Percentiles rank a stretch among this genome's conserved stretches.
Evolutionary conservation across 179 eudicot species (phyloP).

Genomic region (Pouteria campechiana): DNA sequence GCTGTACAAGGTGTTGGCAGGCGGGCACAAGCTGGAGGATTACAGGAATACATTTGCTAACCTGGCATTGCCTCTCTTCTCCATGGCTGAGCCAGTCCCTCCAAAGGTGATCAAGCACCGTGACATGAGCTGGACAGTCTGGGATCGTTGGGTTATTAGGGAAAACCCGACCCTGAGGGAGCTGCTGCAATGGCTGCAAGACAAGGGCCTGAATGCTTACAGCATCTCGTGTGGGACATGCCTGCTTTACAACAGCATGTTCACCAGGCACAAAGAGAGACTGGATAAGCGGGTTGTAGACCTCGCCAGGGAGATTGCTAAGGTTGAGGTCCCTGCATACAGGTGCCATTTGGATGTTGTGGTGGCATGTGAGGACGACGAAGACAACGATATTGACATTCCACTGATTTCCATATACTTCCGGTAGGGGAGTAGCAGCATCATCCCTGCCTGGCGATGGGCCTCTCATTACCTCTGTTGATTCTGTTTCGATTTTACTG

Average conservation of each 20-base stretch:
- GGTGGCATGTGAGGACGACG: constrained; percentile 81
- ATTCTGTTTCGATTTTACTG: too few relatives aligned
- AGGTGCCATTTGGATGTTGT: constrained; percentile 67
- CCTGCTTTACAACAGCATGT: constrained; percentile 35
- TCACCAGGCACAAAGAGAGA: constrained; percentile 55
- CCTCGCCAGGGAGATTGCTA: constrained; percentile 60
- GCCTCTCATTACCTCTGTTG: too few relatives aligned
- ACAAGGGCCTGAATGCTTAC: constrained; percentile 46
- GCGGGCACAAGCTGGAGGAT: constrained; percentile 73
- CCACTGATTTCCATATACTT: too few relatives aligned
- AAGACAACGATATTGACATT: constrained; percentile 68
- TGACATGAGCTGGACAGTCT: constrained; percentile 86
- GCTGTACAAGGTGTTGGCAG: constrained; percentile 70
- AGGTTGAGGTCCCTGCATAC: constrained; percentile 54
- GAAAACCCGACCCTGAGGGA: constrained; percentile 42
- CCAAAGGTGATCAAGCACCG: constrained; percentile 75
- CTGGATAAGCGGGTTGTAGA: constrained; percentile 66
- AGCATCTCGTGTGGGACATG: constrained; percentile 59
- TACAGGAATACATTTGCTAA: constrained; percentile 85
- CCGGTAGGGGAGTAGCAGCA: too few relatives aligned
- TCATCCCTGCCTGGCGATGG: too few relatives aligned
- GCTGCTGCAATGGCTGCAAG: constrained; percentile 49
- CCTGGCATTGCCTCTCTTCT: constrained; percentile 84
- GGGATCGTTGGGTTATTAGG: constrained; percentile 81
- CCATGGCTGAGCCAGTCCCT: constrained; percentile 85